These are phyloP conservation scores for Paragyromitra xinjiangensis DNA, from an alignment of 495 filamentous ascomycete genomes.

Conservation along the genomic window DNA sequence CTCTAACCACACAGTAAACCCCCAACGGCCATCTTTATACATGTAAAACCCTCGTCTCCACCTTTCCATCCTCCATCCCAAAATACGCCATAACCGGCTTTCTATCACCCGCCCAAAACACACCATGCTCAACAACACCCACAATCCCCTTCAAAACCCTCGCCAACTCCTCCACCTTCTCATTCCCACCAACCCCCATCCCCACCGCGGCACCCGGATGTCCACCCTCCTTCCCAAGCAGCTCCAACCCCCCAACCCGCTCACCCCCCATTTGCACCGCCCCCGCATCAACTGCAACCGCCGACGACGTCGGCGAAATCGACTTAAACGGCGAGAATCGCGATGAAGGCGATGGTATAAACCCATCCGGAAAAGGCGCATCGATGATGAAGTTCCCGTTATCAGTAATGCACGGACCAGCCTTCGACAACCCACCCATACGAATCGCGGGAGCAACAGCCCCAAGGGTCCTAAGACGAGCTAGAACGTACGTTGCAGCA, in stretches of 20 bases:
- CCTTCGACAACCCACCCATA: slow-evolving; percentile 72
- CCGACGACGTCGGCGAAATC: slow-evolving; percentile 44
- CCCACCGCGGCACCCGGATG: slow-evolving; percentile 57
- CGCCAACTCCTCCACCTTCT: slow-evolving; percentile 78
- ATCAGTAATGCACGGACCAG: slow-evolving; percentile 87
- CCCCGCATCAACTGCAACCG: slow-evolving; percentile 51
- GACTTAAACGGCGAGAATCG: slow-evolving; percentile 47
- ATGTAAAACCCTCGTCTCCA: slow-evolving; percentile 57
- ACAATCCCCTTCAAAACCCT: slow-evolving; percentile 78
- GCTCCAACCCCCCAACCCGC: slow-evolving; percentile 50
- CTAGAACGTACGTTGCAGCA: slow-evolving; percentile 74
- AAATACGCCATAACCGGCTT: slow-evolving; percentile 95
- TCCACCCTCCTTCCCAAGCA: slow-evolving; percentile 59
- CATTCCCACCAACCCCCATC: slow-evolving; percentile 58
- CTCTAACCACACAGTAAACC: no score
- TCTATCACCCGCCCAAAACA: slow-evolving; percentile 85
- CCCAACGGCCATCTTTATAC: background rate
- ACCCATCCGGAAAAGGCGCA: slow-evolving; percentile 79
- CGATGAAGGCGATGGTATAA: slow-evolving; percentile 62
- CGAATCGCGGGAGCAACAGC: slow-evolving; percentile 73
- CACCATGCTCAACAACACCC: slow-evolving; percentile 89
- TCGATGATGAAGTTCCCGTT: slow-evolving; percentile 94
- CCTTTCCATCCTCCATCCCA: slow-evolving; percentile 82
- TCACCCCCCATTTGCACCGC: slow-evolving; percentile 50
- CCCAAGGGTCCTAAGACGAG: slow-evolving; percentile 74